Percentiles rank a stretch among this genome's conserved stretches.
Evolutionary conservation across 1,284 basidiomycete genomes (phyloP).

Genomic region (Inonotus obliquus): DNA sequence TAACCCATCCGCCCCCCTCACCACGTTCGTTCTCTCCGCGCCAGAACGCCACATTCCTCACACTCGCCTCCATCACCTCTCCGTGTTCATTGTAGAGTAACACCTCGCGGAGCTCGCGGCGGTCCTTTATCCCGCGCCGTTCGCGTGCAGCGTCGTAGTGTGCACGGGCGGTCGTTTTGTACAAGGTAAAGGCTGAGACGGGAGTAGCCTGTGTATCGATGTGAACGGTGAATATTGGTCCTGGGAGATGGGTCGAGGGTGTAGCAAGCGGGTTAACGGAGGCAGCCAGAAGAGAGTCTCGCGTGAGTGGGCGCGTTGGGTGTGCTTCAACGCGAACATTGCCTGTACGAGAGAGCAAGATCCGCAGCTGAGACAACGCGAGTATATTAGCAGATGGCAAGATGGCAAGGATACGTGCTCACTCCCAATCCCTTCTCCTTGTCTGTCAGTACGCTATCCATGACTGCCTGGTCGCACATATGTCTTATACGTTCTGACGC

Average conservation of each 20-base stretch:
- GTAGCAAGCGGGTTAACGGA: constrained; percentile 33
- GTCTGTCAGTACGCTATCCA: constrained; percentile 17
- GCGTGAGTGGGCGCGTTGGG: constrained; percentile 33
- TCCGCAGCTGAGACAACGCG: constrained; percentile 44
- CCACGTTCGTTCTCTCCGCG: constrained; percentile 23
- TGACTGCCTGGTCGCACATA: constrained; percentile 41
- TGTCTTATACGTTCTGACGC: constrained; percentile 35
- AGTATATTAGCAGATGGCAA: not conserved
- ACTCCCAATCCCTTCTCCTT: constrained; percentile 14
- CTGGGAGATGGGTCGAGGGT: constrained; percentile 24
- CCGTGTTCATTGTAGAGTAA: constrained; percentile 52
- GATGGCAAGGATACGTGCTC: not conserved
- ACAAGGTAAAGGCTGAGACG: constrained; percentile 51
- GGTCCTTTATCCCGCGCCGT: constrained; percentile 40
- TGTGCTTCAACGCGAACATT: constrained; percentile 39
- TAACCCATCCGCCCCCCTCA: constrained; percentile 49
- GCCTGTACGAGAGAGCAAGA: constrained; percentile 45
- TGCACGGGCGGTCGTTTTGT: constrained; percentile 63
- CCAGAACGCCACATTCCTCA: constrained; percentile 66
- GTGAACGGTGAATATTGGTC: constrained; percentile 35
- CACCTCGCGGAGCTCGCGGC: constrained; percentile 42
- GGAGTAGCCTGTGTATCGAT: constrained; percentile 52
- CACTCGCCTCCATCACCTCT: constrained; percentile 57
- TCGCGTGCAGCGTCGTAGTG: constrained; percentile 57
- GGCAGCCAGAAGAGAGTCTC: constrained; percentile 41